Conservation (phyloP, 371 early-diverging fungal genomes). For the Umbelopsis sp. region DNA sequence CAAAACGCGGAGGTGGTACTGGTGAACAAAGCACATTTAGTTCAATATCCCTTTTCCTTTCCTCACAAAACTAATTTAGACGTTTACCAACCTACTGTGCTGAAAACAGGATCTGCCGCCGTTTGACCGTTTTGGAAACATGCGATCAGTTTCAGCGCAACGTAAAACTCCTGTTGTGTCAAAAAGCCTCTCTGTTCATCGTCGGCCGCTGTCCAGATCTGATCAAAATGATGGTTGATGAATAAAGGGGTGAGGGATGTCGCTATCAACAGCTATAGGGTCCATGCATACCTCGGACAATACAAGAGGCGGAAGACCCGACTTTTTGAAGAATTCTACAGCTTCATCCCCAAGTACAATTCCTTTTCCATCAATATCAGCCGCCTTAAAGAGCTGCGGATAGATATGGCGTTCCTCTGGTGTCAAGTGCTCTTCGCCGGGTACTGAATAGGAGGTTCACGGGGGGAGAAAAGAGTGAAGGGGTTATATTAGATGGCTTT, state of each 20-base stretch:
- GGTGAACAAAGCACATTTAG: not conserved
- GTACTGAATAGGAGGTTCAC: constrained; percentile 4
- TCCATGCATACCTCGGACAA: constrained; percentile 66
- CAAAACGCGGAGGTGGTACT: constrained; percentile 57
- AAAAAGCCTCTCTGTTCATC: constrained; percentile 78
- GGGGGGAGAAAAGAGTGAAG: not conserved
- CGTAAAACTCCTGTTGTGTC: constrained; percentile 72
- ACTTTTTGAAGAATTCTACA: constrained; percentile 79
- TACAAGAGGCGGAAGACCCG: constrained; percentile 65
- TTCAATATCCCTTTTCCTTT: not conserved
- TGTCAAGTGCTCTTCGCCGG: constrained; percentile 46
- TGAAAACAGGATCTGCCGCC: constrained; percentile 40
- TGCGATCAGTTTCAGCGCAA: constrained; percentile 86
- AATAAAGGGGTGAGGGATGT: not conserved
- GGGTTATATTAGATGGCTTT: not conserved
- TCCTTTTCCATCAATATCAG: constrained; percentile 71
- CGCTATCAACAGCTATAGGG: not conserved
- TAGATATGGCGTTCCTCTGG: constrained; percentile 71
- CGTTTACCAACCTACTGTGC: constrained; percentile 41
- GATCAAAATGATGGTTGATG: not conserved
- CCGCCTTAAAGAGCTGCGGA: constrained; percentile 66
- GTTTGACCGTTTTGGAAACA: constrained; percentile 76
- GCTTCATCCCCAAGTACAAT: constrained; percentile 76
- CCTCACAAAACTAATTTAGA: constrained; percentile 8
- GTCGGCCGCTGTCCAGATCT: constrained; percentile 88